Evolutionary conservation across 2,329 filamentous ascomycete genomes (phyloP), one percentile per base, ranked within the genome.

Genomic region (Chaetomium strumarium): DNA sequence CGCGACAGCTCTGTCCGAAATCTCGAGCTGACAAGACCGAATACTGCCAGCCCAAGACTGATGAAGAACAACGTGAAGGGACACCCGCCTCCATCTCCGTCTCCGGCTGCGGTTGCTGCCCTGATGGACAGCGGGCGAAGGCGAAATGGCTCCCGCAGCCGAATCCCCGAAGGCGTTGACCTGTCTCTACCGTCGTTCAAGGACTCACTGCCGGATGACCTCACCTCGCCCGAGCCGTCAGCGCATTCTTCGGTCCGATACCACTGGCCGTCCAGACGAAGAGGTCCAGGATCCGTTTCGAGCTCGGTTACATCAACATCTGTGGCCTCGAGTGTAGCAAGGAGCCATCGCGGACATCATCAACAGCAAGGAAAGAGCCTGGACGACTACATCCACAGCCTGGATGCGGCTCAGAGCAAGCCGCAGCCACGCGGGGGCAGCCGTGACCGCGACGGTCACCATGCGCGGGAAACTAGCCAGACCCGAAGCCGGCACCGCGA

Each of bases 351-450:
- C 49, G 76, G 75, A 8, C 51, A 76, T 72, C 58, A 73, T 68
- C 43, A 74, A 14, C 57, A 73, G 68, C 45, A 74, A 11, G 84
- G 80, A 38, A 80, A 83, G 56, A 88, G 82, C 58, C 79, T 89
- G 34, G 88, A 95, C 60, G 84, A 91, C 58, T 95, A 93, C 64
- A 91, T 95, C 58, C 89, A 84, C 69, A 93, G 89, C 65, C 72
- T 96, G 1, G 90, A 95, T 33, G 80, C 89, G 46, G 88, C 89
- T 10, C 83, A 83, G 52, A 75, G 72, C 57, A 78, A 74, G 56
- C 71, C 76, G 48, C 76, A 78, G 48, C 80, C 77, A 43, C 76
- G 82, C 8, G 78, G 80, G 49, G 75, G 64, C 40, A 81, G 78
- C 63, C 70, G 72, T 2, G 77, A 78, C 63, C 70, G 72, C 2